phyloP scores from a whole-genome alignment of 371 early-diverging fungal genomes.

The Blastocladiella emersonii region DNA sequence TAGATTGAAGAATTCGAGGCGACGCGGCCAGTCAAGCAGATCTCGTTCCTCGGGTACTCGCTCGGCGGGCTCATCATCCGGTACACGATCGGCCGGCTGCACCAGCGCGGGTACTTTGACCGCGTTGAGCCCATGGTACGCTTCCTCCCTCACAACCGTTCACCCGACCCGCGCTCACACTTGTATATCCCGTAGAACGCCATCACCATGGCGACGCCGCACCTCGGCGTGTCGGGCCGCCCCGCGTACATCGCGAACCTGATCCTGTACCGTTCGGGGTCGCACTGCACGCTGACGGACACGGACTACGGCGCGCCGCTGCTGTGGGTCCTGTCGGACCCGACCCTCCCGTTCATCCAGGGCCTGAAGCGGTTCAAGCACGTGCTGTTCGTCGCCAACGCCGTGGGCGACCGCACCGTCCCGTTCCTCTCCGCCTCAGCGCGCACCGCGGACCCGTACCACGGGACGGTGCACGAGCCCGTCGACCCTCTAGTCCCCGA shows the following conservation, averaged over 20 bases:
- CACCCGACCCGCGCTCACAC: background rate
- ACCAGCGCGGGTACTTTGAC: slow-evolving; percentile 39
- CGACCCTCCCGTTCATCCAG: background rate
- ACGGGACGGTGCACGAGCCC: background rate
- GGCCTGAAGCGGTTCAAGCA: background rate
- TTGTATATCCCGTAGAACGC: slow-evolving; percentile 21
- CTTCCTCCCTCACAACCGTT: background rate
- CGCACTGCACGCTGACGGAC: background rate
- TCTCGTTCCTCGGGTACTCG: slow-evolving; percentile 65
- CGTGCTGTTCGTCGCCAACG: background rate
- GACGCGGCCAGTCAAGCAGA: slow-evolving; percentile 25
- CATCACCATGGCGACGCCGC: slow-evolving; percentile 64
- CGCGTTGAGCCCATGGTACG: slow-evolving; percentile 34
- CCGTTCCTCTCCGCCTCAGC: background rate
- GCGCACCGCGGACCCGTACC: background rate
- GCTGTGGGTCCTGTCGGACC: slow-evolving; percentile 2
- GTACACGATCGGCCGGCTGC: slow-evolving; percentile 52
- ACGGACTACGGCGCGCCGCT: background rate
- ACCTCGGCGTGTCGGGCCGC: slow-evolving; percentile 39
- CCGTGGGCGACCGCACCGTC: slow-evolving; percentile 3
- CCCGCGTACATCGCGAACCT: background rate
- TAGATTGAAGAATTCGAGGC: slow-evolving; percentile 10
- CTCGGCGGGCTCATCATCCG: slow-evolving; percentile 63
- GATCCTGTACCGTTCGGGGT: background rate
- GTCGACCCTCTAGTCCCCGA: background rate